These are phyloP conservation scores for Dinochytrium kinnereticum DNA, from an alignment of 371 early-diverging fungal species.

Conservation along the genomic window DNA sequence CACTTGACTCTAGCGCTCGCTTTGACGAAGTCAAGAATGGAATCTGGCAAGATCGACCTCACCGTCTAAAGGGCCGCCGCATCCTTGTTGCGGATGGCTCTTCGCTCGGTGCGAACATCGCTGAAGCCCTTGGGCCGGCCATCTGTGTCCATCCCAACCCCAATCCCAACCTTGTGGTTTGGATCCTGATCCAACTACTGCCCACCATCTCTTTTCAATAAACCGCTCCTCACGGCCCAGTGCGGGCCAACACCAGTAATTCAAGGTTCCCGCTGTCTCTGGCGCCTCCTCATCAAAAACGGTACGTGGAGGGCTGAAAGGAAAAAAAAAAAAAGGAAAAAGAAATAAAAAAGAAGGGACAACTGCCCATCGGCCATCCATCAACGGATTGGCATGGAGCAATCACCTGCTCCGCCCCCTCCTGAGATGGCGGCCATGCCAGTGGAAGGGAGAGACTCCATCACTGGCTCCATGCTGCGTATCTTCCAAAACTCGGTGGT, in stretches of 20 bases:
- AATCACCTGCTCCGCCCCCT: background rate
- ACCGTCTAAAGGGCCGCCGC: background rate
- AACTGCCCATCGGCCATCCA: background rate
- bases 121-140: background rate
- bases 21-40: background rate
- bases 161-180: background rate
- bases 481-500: constrained; percentile 3
- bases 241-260: too few relatives aligned
- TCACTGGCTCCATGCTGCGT: background rate
- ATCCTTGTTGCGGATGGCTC: background rate
- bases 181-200: background rate
- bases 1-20: background rate
- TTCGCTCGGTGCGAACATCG: constrained; percentile 7
- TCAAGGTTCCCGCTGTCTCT: too few relatives aligned
- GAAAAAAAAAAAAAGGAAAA: background rate
- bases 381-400: background rate
- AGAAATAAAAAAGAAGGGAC: background rate
- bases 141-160: background rate
- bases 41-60: background rate
- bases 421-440: background rate
- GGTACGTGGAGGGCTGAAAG: background rate
- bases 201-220: background rate
- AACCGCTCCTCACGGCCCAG: background rate
- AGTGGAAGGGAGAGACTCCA: background rate
- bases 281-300: too few relatives aligned